Base-by-base conservation (phyloP, 345 rosid species). In the Gossypioides kirkii region DNA sequence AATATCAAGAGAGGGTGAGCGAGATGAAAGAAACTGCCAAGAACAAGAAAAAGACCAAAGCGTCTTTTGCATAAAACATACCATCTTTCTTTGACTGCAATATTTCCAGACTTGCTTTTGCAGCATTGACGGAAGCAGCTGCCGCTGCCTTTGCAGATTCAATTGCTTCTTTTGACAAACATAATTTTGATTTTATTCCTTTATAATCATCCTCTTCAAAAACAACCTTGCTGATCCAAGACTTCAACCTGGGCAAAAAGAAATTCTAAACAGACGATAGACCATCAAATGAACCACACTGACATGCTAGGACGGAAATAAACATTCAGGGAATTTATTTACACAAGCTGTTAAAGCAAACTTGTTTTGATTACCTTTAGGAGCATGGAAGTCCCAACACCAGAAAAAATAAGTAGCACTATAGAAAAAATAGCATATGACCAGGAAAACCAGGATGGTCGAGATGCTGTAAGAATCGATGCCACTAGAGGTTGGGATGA, bases 181-280 rank as follows among this genome's bases (percentile, higher is more conserved):
- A 25, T 74, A 8, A 20, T 65, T 74, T 70, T 70, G 69, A 64
- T 13, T 71, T 75, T 45, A 41, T 59, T 28, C 20, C 18, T 8
- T 60, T 32, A n/a, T 56, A 59, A 66, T 71, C 66, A 42, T 53
- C 42, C 63, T 71, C 63, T 71, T 75, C 76, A 41, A 50, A 75
- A 66, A 79, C 76, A 66, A 73, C 70, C 63, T 75, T 79, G 58
- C 32, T 38, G 62, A 65, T 79, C 70, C 81, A 78, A 47, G 67
- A 72, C 69, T 74, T 78, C 81, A 74, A 75, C 76, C 82, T 60
- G 69, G 71, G 76, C 9, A 71, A 65, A 67, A 79, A 5, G 46
- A 75, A 75, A 13, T 65, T 72, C 76, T 75, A 61, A 58, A 75
- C 76, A 60, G 10, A 38, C 73, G 32, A 71, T 71, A 64, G 54